These are phyloP conservation scores for Camelina neglecta DNA, from an alignment of 345 rosid genomes.

Conservation along the genomic window DNA sequence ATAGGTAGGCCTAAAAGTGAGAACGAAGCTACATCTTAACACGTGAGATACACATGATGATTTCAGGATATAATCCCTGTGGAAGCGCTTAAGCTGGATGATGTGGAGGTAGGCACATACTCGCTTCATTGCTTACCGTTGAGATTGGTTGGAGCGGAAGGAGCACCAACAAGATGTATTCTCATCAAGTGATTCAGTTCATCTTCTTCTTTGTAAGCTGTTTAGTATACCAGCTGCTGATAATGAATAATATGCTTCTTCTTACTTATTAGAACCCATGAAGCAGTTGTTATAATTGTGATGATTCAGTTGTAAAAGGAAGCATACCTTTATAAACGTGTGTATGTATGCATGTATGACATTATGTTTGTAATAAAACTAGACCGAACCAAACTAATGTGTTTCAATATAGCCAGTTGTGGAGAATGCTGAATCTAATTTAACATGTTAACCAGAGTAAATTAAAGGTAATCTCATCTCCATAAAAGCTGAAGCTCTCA, in stretches of 20 bases:
- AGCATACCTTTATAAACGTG: not conserved
- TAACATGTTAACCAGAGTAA: not conserved
- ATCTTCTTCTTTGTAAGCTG: not conserved
- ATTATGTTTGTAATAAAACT: conserved; percentile 2
- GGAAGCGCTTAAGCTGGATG: conserved; percentile 71
- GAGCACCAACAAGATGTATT: conserved; percentile 74
- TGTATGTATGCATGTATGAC: not conserved
- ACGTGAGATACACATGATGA: not conserved
- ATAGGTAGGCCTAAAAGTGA: conserved; percentile 9
- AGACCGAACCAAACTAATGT: not conserved
- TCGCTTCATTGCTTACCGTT: conserved; percentile 72
- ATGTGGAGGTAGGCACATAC: conserved; percentile 62
- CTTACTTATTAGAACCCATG: conserved; percentile 6
- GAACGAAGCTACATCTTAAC: conserved; percentile 3
- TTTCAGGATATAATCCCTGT: conserved; percentile 66
- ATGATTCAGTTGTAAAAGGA: conserved; percentile 19
- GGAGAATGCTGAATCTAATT: not conserved
- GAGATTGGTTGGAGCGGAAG: conserved; percentile 73
- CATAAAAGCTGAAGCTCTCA: conserved; percentile 3
- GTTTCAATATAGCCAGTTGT: not conserved
- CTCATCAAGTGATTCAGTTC: conserved; percentile 60
- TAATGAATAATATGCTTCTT: conserved; percentile 13
- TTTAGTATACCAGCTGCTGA: not conserved
- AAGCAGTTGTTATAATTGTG: not conserved
- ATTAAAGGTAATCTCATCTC: not conserved